Percentiles rank a stretch among this genome's conserved stretches.
These are phyloP conservation scores for Cyberlindnera xishuangbannaensis DNA, from an alignment of 805 yeast species.

Conservation along the genomic window DNA sequence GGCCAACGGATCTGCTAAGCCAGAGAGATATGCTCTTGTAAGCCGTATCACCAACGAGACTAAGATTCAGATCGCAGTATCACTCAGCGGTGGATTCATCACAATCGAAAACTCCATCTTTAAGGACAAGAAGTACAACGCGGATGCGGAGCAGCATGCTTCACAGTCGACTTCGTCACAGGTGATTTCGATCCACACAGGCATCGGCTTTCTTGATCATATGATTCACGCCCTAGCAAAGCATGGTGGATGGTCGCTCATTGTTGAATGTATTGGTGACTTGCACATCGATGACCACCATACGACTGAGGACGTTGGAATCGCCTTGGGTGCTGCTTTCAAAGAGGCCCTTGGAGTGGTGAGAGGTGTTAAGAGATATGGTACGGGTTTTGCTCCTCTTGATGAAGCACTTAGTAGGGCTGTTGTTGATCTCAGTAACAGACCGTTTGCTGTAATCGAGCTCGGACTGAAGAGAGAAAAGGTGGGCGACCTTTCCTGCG, in stretches of 20 bases:
- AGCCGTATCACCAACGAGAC: slow-evolving; percentile 86
- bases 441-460: slow-evolving; percentile 89
- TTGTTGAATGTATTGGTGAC: slow-evolving; percentile 89
- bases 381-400: slow-evolving; percentile 88
- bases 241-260: slow-evolving; percentile 92
- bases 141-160: slow-evolving; percentile 45
- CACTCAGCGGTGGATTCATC: slow-evolving; percentile 81
- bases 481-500: slow-evolving; percentile 86
- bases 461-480: slow-evolving; percentile 88
- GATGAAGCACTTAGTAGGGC: slow-evolving; percentile 96
- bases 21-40: slow-evolving; percentile 31
- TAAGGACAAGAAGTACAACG: slow-evolving; percentile 26
- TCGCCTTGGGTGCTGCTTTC: slow-evolving; percentile 86
- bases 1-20: too few relatives aligned
- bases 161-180: slow-evolving; percentile 67
- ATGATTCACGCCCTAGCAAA: slow-evolving; percentile 97
- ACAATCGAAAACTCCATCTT: slow-evolving; percentile 57
- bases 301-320: slow-evolving; percentile 92
- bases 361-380: slow-evolving; percentile 88
- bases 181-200: slow-evolving; percentile 76
- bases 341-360: slow-evolving; percentile 85
- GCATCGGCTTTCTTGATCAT: slow-evolving; percentile 93
- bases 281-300: slow-evolving; percentile 96
- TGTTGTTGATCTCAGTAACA: slow-evolving; percentile 89
- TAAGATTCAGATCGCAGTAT: slow-evolving; percentile 77